Conservation (phyloP, 768 basidiomycete species). For the Lactarius tabidus region DNA sequence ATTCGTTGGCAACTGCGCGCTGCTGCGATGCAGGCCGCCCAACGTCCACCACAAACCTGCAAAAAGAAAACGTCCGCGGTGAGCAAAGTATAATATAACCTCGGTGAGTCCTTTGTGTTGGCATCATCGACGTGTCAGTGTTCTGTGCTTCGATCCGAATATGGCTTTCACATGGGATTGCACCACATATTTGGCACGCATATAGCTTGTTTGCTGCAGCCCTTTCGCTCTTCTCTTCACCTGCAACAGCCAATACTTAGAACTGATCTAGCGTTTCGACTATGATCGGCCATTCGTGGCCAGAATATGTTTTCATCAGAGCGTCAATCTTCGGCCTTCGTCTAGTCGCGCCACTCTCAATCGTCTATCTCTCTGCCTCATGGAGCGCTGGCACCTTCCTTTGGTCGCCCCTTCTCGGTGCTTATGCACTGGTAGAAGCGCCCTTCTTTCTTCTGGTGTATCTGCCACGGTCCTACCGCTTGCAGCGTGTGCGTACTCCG, state of each 20-base stretch:
- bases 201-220: neutral
- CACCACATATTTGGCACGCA: neutral
- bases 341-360: constrained; percentile 48
- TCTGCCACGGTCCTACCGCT: constrained; percentile 40
- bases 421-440: constrained; percentile 42
- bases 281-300: constrained; percentile 34
- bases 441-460: constrained; percentile 49
- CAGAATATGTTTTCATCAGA: constrained; percentile 54
- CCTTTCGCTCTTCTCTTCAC: neutral
- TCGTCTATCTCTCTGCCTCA: constrained; percentile 34
- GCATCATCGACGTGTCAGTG: no score
- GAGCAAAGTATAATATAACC: neutral
- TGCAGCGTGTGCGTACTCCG: constrained; percentile 45
- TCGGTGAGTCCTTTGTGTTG: neutral
- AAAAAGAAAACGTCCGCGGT: neutral
- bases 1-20: neutral
- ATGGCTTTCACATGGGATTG: constrained; percentile 14
- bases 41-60: neutral
- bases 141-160: constrained; percentile 4
- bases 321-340: constrained; percentile 43
- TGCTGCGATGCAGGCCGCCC: neutral
- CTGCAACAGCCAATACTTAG: neutral
- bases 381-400: constrained; percentile 30
- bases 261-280: neutral
- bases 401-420: constrained; percentile 31